phyloP scores from a whole-genome alignment of 305 asterid species.

The Withania somnifera region DNA sequence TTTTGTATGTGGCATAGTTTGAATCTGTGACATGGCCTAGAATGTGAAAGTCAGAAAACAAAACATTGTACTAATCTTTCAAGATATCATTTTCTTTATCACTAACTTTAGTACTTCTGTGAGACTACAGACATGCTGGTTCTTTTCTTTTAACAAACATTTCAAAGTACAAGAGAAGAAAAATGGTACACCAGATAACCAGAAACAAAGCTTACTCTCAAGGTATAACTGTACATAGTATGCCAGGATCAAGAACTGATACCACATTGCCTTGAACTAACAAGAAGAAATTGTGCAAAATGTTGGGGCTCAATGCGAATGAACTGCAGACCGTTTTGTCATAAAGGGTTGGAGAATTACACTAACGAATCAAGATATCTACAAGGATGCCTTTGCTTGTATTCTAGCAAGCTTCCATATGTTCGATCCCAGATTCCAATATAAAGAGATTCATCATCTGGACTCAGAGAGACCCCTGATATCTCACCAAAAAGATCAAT shows the following conservation, averaged over 20 bases:
- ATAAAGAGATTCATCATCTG: conserved; percentile 56
- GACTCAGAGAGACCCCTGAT: conserved; percentile 58
- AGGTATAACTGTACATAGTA: background rate
- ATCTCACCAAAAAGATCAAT: conserved; percentile 76
- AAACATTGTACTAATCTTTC: background rate
- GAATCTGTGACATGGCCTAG: background rate
- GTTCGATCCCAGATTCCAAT: conserved; percentile 73
- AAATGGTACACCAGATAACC: background rate
- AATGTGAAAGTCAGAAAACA: background rate
- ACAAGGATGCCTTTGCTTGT: conserved; percentile 33
- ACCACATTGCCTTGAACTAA: background rate
- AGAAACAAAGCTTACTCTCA: background rate
- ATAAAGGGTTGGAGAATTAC: conserved; percentile 5
- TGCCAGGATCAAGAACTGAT: background rate
- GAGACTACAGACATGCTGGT: background rate
- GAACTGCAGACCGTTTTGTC: background rate
- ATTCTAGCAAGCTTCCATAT: conserved; percentile 64
- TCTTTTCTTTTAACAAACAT: background rate
- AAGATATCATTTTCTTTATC: background rate
- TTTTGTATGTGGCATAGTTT: background rate
- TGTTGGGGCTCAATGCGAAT: background rate
- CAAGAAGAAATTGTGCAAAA: background rate
- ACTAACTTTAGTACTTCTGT: background rate
- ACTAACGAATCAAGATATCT: conserved; percentile 45
- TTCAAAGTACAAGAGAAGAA: background rate